Conservation (phyloP, 2,329 filamentous ascomycete genomes). For the Cladosporium sp. region DNA sequence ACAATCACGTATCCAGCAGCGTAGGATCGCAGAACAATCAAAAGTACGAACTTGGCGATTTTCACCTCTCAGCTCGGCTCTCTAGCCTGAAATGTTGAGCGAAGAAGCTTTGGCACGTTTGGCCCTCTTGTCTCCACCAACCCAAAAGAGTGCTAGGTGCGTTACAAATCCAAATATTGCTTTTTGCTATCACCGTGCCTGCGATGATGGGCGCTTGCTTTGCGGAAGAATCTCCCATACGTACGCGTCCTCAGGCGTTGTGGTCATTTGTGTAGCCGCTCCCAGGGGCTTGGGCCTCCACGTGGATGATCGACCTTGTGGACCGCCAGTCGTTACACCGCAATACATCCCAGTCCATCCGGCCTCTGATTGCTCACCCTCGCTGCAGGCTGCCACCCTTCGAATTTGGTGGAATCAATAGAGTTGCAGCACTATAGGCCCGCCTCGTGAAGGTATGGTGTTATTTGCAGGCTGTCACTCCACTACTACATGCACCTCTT, state of each 20-base stretch:
- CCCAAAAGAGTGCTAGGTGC: not conserved
- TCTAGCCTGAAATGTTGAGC: not conserved
- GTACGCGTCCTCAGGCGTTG: not conserved
- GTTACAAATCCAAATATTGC: not conserved
- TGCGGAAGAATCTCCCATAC: not conserved
- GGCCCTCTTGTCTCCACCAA: not conserved
- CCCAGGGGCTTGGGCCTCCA: not conserved
- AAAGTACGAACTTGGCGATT: not conserved
- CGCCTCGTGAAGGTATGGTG: not conserved
- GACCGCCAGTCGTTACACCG: not conserved
- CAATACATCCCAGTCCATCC: not conserved
- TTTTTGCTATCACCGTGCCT: not conserved
- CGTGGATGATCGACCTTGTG: not conserved
- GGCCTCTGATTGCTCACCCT: slow-evolving; percentile 8
- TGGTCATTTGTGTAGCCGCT: not conserved
- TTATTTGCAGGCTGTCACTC: slow-evolving; percentile 2
- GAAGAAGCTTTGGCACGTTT: not conserved
- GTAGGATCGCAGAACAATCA: not conserved
- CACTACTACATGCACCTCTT: slow-evolving; percentile 3
- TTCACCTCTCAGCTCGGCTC: not conserved
- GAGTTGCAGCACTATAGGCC: slow-evolving; percentile 11
- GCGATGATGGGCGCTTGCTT: not conserved
- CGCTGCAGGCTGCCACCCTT: not conserved
- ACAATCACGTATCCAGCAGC: not conserved
- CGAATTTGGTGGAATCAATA: not conserved